Percentiles rank a stretch among this genome's conserved stretches.
Evolutionary conservation across 2,329 filamentous ascomycete species (phyloP).

Genomic region (Fusarium sp.): DNA sequence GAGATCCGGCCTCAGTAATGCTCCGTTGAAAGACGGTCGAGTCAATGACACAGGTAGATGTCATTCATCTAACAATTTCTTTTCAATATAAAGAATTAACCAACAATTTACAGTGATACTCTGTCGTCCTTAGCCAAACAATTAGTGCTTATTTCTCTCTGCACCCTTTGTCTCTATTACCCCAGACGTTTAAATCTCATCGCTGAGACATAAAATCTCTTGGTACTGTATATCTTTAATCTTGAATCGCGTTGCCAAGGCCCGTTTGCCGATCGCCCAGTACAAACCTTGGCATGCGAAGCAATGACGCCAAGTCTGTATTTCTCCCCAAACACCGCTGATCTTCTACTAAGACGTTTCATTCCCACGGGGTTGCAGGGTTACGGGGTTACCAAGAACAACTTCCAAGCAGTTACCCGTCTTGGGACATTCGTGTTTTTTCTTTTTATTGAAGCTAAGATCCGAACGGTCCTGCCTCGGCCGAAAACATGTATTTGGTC

Average conservation of each 20-base stretch:
- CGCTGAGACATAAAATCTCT: conserved; percentile 4
- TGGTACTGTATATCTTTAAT: neutral
- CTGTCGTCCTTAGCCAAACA: neutral
- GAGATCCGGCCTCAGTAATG: conserved; percentile 15
- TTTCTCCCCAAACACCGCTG: neutral
- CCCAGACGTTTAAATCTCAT: neutral
- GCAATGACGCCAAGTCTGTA: conserved; percentile 21
- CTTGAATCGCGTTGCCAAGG: conserved; percentile 14
- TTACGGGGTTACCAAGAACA: neutral
- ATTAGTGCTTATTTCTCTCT: neutral
- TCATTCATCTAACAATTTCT: neutral
- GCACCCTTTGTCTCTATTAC: neutral
- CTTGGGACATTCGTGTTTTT: neutral
- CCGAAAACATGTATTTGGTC: conserved; percentile 14
- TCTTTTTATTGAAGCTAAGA: neutral
- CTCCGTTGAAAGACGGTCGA: neutral
- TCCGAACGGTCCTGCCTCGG: conserved; percentile 41
- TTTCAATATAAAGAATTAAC: neutral
- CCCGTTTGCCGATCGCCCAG: conserved; percentile 23
- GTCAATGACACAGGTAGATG: neutral
- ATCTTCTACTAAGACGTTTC: conserved; percentile 1
- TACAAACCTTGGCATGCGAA: conserved; percentile 19
- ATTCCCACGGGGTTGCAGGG: neutral
- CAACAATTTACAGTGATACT: too few relatives aligned
- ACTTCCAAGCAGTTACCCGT: neutral